Evolutionary conservation across 495 filamentous ascomycete species (phyloP), one percentile per base, ranked within the genome.

Genomic region (Aspergillus coremiiformis): DNA sequence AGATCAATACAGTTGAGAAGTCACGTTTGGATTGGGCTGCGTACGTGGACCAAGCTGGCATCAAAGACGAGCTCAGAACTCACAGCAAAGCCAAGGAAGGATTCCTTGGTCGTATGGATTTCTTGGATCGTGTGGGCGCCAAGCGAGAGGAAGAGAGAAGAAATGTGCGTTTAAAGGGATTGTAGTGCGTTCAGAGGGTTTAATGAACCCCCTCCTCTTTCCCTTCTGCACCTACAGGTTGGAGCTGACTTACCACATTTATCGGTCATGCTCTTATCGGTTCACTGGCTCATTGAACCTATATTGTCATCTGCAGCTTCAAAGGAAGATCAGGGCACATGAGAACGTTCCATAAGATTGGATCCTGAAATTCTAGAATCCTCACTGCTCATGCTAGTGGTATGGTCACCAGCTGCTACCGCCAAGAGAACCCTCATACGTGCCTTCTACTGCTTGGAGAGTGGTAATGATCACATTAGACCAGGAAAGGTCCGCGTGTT

Each of bases 1-100:
- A 96, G 63, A 78, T 97, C 62, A 97, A 95, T 65, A 95, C 91
- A 1, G 85, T 98, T 20, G 90, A 97, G 72, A 98, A 98, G 74
- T 91, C 86, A 30, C 78, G 87, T 45, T 77, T 96, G 72, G 93
- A 98, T 65, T 98, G 93, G 93, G 89, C 89, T 4, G 85, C 85
- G 39, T 95, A 88, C 61, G 94, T 97, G 43, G 91, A 97, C 62
- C 78, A 89, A 51, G 86, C 91, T 57, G 94, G 93, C 2, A 85
- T 98, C 69, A 83, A 83, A 59, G 93, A 96, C 62, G 93, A 98
- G 66, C 77, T 98, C 51, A 84, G 86, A 58, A 77, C 83, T 41
- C 85, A 89, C 55, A 88, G 88, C 60, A 90, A 86, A 70, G 85
- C 83, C 10, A 93, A 93, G 67, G 83, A 85, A 59, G 85, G 83